These are phyloP conservation scores for Eragrostis tef DNA, from an alignment of 202 grass and related monocot genomes.

Conservation along the genomic window DNA sequence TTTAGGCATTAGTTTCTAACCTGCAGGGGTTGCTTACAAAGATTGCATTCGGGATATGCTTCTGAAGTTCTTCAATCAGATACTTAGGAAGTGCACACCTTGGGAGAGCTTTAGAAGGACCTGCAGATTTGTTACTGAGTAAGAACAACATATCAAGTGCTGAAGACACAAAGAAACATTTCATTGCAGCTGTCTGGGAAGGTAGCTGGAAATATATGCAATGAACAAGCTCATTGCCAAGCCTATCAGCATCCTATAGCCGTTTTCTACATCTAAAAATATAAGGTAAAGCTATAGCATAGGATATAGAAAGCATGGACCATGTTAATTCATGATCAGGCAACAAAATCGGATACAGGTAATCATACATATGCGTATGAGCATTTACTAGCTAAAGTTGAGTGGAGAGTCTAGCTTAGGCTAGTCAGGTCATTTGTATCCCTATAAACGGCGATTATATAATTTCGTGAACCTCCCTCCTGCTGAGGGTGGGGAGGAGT, in stretches of 20 bases:
- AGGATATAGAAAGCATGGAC: constrained; percentile 29
- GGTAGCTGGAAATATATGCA: constrained; percentile 7
- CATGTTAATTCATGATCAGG: constrained; percentile 36
- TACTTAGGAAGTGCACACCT: constrained; percentile 89
- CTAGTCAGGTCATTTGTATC: no score
- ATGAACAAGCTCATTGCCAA: constrained; percentile 25
- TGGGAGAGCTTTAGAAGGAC: constrained; percentile 89
- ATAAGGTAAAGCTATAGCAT: constrained; percentile 29
- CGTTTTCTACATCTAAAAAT: constrained; percentile 26
- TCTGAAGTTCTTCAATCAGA: constrained; percentile 88
- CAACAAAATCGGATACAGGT: constrained; percentile 19
- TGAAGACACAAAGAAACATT: constrained; percentile 21
- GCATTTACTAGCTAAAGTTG: constrained; percentile 26
- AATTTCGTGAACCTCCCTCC: no score
- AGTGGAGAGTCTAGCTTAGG: no score
- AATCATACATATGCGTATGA: constrained; percentile 15
- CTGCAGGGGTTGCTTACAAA: constrained; percentile 97
- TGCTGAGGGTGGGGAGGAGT: no score
- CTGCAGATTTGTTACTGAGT: constrained; percentile 53
- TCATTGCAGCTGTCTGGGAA: background rate
- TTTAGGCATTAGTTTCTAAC: constrained; percentile 51
- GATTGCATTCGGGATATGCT: constrained; percentile 86
- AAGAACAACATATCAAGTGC: constrained; percentile 21
- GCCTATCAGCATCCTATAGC: constrained; percentile 22
- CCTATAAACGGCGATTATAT: no score